Evolutionary conservation across 441 rosid species (phyloP), one percentile per base, ranked within the genome.

Genomic region (Viola pubescens): DNA sequence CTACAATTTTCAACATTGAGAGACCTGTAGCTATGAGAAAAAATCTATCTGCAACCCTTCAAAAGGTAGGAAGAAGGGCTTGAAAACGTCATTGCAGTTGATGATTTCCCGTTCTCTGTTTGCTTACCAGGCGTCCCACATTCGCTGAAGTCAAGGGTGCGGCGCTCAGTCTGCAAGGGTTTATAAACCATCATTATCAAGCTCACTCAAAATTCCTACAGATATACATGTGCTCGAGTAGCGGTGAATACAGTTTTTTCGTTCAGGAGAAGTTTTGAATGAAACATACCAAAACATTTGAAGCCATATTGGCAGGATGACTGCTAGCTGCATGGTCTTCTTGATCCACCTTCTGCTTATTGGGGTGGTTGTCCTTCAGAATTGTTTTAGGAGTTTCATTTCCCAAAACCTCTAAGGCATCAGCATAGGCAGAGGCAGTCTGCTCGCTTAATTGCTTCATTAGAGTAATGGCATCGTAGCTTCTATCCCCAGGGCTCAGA

Each of bases 391-490:
- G 87, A 55, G 91, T 80, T 68, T 85, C 95, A 69, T 76, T 75
- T 63, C 97, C 97, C 62, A 94, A 58, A 62, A 88, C 90, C 69
- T 90, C 94, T 77, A 83, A 61, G 53, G 97, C 99, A 73, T 88
- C 94, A 34, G 97, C 97, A 79, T 75, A 94, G 10, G 95, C 81
- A 37, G 90, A 54, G 47, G 99, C 98, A 37, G 84, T 80, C 61
- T 87, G 94, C 78, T 84, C 99, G 26, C 85, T 84, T 54, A 91
- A 70, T 72, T 94, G 97, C 72, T 85, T 88, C 94, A 91, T 85
- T 71, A 94, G 73, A 68, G 95, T 85, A 61, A 94, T 69, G 68
- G 97, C 97, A 66, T 94, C 99, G 54, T 87, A 94, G 74, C 96
- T 85, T 75, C 77, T 81, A n/a, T 85, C 95, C 9, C 77, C 92